phyloP scores from a whole-genome alignment of 202 grass and related monocot species.

The Sporobolus alterniflorus region DNA sequence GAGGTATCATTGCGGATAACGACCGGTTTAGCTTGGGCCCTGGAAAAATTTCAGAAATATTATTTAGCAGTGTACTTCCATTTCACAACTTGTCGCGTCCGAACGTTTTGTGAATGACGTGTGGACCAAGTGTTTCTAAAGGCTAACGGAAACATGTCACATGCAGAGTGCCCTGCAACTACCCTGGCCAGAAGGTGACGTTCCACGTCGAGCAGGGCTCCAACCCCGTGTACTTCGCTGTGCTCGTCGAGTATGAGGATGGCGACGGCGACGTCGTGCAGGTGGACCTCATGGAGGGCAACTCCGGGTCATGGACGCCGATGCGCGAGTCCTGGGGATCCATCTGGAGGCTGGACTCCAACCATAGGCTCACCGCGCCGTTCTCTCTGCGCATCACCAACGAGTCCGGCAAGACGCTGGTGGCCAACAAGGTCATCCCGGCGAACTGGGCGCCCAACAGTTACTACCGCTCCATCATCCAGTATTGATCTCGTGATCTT shows the following conservation, averaged over 20 bases:
- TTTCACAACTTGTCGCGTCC: conserved; percentile 3
- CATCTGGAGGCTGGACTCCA: conserved; percentile 55
- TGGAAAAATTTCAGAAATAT: background rate
- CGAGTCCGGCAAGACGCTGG: conserved; percentile 59
- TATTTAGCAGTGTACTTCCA: background rate
- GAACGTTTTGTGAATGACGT: background rate
- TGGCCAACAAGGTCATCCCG: conserved; percentile 72
- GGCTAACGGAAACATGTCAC: background rate
- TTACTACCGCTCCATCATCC: conserved; percentile 60
- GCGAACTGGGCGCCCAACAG: background rate
- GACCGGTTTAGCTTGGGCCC: background rate
- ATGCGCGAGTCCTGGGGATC: conserved; percentile 82
- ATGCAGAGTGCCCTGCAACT: conserved; percentile 68
- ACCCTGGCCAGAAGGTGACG: conserved; percentile 53
- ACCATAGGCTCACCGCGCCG: conserved; percentile 39
- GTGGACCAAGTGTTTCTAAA: conserved; percentile 9
- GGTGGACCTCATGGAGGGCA: conserved; percentile 71
- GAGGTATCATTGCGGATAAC: conserved; percentile 41
- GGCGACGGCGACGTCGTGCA: conserved; percentile 63
- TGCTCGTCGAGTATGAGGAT: conserved; percentile 72
- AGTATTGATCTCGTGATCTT: conserved; percentile 32
- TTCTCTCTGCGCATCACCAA: conserved; percentile 70
- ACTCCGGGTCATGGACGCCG: conserved; percentile 50
- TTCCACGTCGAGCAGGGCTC: conserved; percentile 81
- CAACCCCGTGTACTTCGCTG: conserved; percentile 67